Base-by-base conservation (phyloP, 768 basidiomycete genomes). In the Podaxis carcinomalis region DNA sequence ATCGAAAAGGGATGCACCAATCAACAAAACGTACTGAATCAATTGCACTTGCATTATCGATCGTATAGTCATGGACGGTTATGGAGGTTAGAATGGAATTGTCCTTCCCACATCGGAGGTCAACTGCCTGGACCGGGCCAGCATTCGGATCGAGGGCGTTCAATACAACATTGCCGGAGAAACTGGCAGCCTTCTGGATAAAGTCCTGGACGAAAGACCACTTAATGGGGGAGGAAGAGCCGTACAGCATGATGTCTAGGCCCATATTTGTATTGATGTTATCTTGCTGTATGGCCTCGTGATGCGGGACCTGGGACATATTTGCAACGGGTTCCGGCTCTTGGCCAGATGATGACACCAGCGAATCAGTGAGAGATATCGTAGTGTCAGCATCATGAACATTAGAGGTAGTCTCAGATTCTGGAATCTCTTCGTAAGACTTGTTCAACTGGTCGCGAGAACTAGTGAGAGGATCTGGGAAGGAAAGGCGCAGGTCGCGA, bases 391-490 rank as follows among this genome's bases (percentile, higher is more conserved):
- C 64, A 51, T 66, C 70, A 51, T 68, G 66, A 57, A 65, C 54
- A 61, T 67, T 70, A 58, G 70, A 54, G 39, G 68, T 65, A 49
- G 67, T 67, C 56, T 79, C 78, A 63, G 77, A 69, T 56, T 75
- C 72, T 53, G 74, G 72, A 59, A 80, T 76, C 37, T 83, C 78
- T 64, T 86, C 83, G 68, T 82, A 85, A 36, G 87, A 85, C 62
- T 81, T 78, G 70, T 78, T 80, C 54, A 83, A 75, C 60, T 89
- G 83, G 72, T 85, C 81, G 63, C 78, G 80, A 57, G 88, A 88
- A 70, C 87, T 88, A 58, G 84, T 86, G 68, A 92, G 80, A 62
- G 90, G 90, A 74, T 93, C 90, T 40, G 90, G 90, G 75, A 93
- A 93, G 36, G 90, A 92, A 61, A 92, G 73, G 66, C 88, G 83